Evolutionary conservation across 768 basidiomycete genomes (phyloP), one percentile per base, ranked within the genome.

Genomic region (Boletales sp.): DNA sequence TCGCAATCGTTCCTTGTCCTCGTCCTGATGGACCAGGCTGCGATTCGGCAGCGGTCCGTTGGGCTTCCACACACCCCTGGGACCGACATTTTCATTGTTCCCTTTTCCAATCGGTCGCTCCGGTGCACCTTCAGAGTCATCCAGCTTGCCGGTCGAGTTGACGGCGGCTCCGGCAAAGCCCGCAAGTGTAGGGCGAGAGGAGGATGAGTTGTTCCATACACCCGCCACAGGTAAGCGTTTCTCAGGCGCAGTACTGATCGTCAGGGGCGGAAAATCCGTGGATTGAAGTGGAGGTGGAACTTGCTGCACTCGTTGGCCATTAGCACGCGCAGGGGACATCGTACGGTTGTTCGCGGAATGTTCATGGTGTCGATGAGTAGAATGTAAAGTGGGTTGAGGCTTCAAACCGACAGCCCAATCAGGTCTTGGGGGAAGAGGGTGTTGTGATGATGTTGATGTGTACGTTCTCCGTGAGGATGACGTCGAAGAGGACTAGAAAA

Each of bases 331-430:
- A 24, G 74, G 75, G 0, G 74, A 69, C 61, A 74, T 72, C 10
- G 64, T 73, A 47, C 69, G 70, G 31, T 72, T 56, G 38, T 64
- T 63, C 38, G 65, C 57, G 13, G 66, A 58, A 56, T 76, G 74
- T 42, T 85, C 81, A 51, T 81, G 80, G 60, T 82, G 79, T 10
- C 82, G 76, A 19, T 71, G 71, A 1, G 77, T 69, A 29, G 76
- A 40, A 55, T 86, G 79, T 24, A 87, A 66, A 12, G 81, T 86
- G 27, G 84, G 83, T 52, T 88, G 84, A 0, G 88, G 80, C 64
- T 86, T 89, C 31, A 92, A 73, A 14, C 88, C 88, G 5, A 92
- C 87, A 15, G 90, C 90, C 90, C 91, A 93, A 64, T 93, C 90
- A 36, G 90, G 90, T 50, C 90, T 77, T 3, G 88, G 72, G 4